Percentiles rank a stretch among this genome's conserved stretches.
phyloP scores from a whole-genome alignment of 257 asterid species.

The Forsythia suspensa region DNA sequence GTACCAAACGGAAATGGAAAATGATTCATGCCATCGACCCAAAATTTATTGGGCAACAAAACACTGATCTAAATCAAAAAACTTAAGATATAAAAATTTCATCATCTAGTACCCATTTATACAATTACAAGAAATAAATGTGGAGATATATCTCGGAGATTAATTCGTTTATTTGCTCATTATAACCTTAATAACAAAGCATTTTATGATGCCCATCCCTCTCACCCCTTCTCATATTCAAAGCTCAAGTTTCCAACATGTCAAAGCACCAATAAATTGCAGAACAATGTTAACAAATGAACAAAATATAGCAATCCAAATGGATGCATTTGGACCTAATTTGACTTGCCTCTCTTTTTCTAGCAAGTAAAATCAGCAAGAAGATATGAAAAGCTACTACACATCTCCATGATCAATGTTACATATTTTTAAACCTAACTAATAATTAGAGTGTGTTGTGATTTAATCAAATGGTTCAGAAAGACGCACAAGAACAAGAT shows the following conservation, averaged over 20 bases:
- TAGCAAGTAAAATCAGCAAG: neutral
- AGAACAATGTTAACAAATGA: neutral
- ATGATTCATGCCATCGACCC: neutral
- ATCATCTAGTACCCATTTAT: neutral
- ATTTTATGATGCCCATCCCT: neutral
- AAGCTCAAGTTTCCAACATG: neutral
- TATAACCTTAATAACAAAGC: neutral
- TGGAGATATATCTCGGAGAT: neutral
- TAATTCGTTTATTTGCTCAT: neutral
- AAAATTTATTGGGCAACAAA: neutral
- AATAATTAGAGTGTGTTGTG: neutral
- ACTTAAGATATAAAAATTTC: neutral
- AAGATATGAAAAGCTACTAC: neutral
- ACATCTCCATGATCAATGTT: neutral
- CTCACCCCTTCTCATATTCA: neutral
- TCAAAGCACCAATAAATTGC: neutral
- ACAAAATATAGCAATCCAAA: neutral
- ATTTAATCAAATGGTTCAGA: conserved; percentile 29
- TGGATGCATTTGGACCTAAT: neutral
- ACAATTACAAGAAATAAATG: neutral
- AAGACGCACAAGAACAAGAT: conserved; percentile 60
- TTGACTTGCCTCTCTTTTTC: neutral
- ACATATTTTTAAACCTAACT: neutral
- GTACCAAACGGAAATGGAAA: neutral
- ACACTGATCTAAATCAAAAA: neutral